Evolutionary conservation across 352 stramenopile species (phyloP), one percentile per base, ranked within the genome.

Genomic region (Pythium angustatum): DNA sequence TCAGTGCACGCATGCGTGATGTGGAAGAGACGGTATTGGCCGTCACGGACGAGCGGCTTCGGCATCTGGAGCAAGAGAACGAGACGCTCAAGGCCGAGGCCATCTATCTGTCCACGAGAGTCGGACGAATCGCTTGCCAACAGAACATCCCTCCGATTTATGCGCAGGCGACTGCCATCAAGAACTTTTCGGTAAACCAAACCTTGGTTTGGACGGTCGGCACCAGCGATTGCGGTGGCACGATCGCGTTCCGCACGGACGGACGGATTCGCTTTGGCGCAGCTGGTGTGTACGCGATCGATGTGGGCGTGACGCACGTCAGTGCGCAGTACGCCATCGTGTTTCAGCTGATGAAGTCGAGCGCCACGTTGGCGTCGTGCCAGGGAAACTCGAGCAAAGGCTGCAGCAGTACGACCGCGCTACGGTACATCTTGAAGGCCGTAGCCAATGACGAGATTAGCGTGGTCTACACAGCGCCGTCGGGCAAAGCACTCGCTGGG

Each of bases 1-100:
- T 59, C 24, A 27, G 26, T 6, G 52, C 52, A 24, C 52, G 52
- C 12, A 31, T 59, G 34, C 52, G 52, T 17, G 52, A 59, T 17
- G 10, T 59, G 5, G 52, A 59, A 14, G 52, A 55, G 15, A 8
- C 24, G 5, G 3, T 55, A 3, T 21, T 5, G 1, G 26, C 27
- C 9, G 8, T 5, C 26, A 34, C 6, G 45, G 26, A n/a, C 10
- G 26, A 10, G 9, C 45, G 19, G 7, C 5, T 47, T 19, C 17
- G 8, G 7, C 12, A 47, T 5, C 40, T 47, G 8, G 8, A 47
- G 21, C 8, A 47, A 47, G 40, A 47, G 12, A 47, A 47, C 40
- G 19, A 36, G 3, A 14, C 26, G 9, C 27, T 53, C 9, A 31
- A 53, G 26, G 6, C 8, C 21, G 28, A 55, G 28, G 5, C 27